These are phyloP conservation scores for Cercis canadensis DNA, from an alignment of 306 rosid species.

Conservation along the genomic window DNA sequence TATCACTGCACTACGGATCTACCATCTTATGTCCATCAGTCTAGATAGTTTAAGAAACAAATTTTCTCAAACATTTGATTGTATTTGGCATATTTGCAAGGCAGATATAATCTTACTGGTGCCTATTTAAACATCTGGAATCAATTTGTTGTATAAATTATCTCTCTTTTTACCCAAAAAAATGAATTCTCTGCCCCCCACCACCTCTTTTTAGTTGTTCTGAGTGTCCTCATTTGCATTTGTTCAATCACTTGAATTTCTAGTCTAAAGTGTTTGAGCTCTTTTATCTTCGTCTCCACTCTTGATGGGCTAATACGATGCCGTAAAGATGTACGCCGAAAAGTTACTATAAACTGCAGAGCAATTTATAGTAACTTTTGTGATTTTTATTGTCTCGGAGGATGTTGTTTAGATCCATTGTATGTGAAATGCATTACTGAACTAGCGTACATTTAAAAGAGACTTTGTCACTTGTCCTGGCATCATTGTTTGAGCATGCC, in stretches of 20 bases:
- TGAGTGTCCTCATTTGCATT: background rate
- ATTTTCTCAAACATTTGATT: conserved; percentile 22
- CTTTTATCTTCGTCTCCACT: conserved; percentile 28
- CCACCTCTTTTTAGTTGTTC: background rate
- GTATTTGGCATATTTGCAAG: conserved; percentile 9
- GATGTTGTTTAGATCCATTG: conserved; percentile 47
- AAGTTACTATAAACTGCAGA: conserved; percentile 25
- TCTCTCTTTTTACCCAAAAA: no score
- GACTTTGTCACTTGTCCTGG: conserved; percentile 64
- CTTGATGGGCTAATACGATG: conserved; percentile 11
- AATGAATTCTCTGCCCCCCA: conserved; percentile 13
- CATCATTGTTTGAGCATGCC: conserved; percentile 74
- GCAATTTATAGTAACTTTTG: conserved; percentile 37
- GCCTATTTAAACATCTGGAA: background rate
- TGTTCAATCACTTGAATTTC: conserved; percentile 7
- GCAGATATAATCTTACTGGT: conserved; percentile 14
- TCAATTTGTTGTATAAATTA: no score
- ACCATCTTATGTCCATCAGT: background rate
- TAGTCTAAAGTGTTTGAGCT: conserved; percentile 34
- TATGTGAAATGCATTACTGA: conserved; percentile 42
- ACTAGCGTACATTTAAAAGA: conserved; percentile 43
- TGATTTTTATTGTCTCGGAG: conserved; percentile 26
- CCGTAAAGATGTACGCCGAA: conserved; percentile 37
- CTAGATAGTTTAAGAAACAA: background rate
- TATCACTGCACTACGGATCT: background rate